Evolutionary conservation across 23 red algal genomes (phyloP), one percentile per base, ranked within the genome.

Genomic region (Gracilaria caudata): DNA sequence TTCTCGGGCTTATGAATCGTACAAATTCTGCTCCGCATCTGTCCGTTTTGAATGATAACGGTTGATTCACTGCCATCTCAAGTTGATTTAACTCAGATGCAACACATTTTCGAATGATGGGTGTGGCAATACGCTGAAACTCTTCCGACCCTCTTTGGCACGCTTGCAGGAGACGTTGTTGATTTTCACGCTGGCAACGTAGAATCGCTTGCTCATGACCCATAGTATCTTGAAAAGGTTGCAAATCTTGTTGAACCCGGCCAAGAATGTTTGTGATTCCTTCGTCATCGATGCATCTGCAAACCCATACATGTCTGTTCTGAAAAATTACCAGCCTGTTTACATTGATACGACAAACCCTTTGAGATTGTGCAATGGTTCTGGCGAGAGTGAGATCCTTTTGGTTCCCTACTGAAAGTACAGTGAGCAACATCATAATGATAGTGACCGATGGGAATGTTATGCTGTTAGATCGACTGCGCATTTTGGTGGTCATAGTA

Each of bases 271-370:
- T 7, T 21, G 39, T 34, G 6, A 19, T 71, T 36, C 77, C 77
- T 49, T 41, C 73, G 14, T 32, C 33, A 43, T 25, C 40, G 13
- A 61, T 21, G 77, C 77, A 81, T 63, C 40, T 45, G 34, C 77
- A 81, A 57, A 81, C 77, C 77, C 77, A 81, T 10, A 81, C 77
- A 71, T 71, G 65, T 71, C 33, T 71, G 14, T 39, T 36, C 11
- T 60, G 57, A 28, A 17, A 60, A 17, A 60, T 60, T 28, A 29
- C 25, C 7, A 60, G 3, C 7, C 57, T 24, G 57, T 60, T 60
- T 17, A 65, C 13, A 17, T 53, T 16, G 12, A 53, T 13, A 9
- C 49, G 13, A 53, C 49, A 53, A 53, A 2, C 49, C 5, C 19
- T 53, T 53, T 53, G 8, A 53, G 49, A 17, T 10, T 10, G 41